Percentiles rank a stretch among this genome's conserved stretches.
Conservation (phyloP, 164 flowering plant species). For the Liquidambar formosana region DNA sequence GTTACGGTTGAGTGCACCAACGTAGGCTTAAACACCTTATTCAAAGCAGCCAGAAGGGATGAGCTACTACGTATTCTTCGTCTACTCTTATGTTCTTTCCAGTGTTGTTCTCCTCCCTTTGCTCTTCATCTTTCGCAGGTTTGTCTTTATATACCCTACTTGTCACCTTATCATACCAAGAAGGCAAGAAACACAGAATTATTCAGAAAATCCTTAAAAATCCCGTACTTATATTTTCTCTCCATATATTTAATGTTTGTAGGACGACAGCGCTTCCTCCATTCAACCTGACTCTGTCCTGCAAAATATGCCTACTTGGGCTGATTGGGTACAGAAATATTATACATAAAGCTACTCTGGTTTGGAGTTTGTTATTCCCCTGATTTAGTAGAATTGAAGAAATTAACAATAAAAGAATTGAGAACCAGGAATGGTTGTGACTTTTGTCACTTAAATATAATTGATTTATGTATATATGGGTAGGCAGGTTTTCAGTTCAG, state of each 20-base stretch:
- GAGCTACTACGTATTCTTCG: constrained; percentile 62
- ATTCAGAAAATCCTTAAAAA: background rate
- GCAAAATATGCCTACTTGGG: constrained; percentile 57
- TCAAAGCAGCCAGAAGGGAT: constrained; percentile 68
- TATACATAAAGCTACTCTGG: background rate
- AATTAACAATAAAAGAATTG: no score
- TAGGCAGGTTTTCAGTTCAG: constrained; percentile 48
- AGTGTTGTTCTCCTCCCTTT: constrained; percentile 64
- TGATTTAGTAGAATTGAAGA: background rate
- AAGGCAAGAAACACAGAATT: no score
- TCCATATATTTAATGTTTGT: constrained; percentile 6
- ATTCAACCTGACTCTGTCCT: constrained; percentile 34
- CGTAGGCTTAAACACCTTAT: constrained; percentile 67
- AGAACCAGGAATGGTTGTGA: no score
- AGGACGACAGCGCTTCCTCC: constrained; percentile 55
- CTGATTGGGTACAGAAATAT: constrained; percentile 45
- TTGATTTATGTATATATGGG: background rate
- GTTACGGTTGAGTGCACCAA: constrained; percentile 56
- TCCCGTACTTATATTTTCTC: no score
- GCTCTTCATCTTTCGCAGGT: constrained; percentile 57
- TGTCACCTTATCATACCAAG: background rate
- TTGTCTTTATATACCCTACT: background rate
- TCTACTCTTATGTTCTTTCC: constrained; percentile 60
- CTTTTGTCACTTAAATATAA: no score
- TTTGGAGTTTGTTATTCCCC: background rate